A percentile compares a stretch with the other conserved stretches of the same genome.
These are phyloP conservation scores for Malania oleifera DNA, from an alignment of 164 flowering plant genomes.

Conservation along the genomic window DNA sequence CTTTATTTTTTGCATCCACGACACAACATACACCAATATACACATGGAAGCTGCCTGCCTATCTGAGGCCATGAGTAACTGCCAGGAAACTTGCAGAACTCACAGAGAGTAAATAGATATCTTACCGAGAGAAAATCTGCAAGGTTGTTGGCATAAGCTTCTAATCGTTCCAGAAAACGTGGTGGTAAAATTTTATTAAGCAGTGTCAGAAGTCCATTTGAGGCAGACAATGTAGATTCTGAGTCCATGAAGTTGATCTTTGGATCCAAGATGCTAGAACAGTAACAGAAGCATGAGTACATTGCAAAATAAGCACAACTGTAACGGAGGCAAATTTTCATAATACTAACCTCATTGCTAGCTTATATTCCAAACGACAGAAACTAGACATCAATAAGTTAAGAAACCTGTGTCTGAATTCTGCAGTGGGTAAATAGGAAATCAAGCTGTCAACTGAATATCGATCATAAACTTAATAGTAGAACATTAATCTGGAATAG, in stretches of 20 bases:
- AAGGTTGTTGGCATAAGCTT: constrained; percentile 65
- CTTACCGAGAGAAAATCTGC: constrained; percentile 63
- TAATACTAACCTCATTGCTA: constrained; percentile 81
- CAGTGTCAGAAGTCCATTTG: constrained; percentile 36
- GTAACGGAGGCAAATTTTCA: not conserved
- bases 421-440: constrained; percentile 30
- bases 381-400: constrained; percentile 42
- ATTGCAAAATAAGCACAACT: not conserved
- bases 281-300: constrained; percentile 17
- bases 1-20: no score
- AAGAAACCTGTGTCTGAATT: constrained; percentile 60
- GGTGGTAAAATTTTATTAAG: constrained; percentile 41
- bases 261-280: constrained; percentile 73
- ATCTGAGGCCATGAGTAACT: no score
- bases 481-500: not conserved
- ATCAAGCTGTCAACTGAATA: constrained; percentile 7
- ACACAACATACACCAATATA: no score
- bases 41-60: no score
- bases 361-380: constrained; percentile 66
- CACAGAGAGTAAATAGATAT: not conserved
- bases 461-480: not conserved
- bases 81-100: no score
- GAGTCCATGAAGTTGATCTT: constrained; percentile 54
- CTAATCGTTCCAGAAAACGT: constrained; percentile 61
- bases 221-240: constrained; percentile 22